Conservation (phyloP, 2,329 filamentous ascomycete species). For the Aspergillus sp. region DNA sequence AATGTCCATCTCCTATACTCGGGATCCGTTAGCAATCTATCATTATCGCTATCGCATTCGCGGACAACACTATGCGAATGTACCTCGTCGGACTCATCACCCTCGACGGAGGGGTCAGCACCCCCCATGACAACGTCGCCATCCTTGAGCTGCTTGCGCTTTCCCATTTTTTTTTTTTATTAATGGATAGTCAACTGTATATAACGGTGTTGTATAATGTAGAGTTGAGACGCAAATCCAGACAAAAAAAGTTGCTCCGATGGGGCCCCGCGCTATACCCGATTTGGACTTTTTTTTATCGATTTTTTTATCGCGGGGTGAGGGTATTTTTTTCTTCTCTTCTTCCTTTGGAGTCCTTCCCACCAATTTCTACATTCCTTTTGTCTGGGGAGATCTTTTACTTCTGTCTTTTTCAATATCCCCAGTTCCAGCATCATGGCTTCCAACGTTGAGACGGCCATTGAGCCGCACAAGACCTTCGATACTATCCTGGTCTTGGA, state of each 20-base stretch:
- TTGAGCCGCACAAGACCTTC: constrained; percentile 25
- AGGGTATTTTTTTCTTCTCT: background rate
- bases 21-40: background rate
- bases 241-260: constrained; percentile 5
- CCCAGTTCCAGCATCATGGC: background rate
- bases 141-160: constrained; percentile 45
- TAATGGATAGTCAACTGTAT: too few relatives aligned
- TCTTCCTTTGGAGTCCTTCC: background rate
- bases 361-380: background rate
- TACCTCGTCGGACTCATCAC: constrained; percentile 38
- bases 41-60: constrained; percentile 6
- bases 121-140: constrained; percentile 39
- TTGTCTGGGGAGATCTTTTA: background rate
- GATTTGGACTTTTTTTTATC: constrained; percentile 22
- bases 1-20: constrained; percentile 70
- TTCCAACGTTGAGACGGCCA: background rate
- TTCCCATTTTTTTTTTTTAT: constrained; percentile 25
- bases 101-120: constrained; percentile 32
- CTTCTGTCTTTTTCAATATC: background rate
- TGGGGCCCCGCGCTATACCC: constrained; percentile 12
- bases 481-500: constrained; percentile 67
- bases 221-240: background rate
- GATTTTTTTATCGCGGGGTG: constrained; percentile 9
- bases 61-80: background rate
- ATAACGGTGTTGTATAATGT: background rate